Conservation (phyloP, 2,329 filamentous ascomycete species). For the Aspergillus chevalieri region DNA sequence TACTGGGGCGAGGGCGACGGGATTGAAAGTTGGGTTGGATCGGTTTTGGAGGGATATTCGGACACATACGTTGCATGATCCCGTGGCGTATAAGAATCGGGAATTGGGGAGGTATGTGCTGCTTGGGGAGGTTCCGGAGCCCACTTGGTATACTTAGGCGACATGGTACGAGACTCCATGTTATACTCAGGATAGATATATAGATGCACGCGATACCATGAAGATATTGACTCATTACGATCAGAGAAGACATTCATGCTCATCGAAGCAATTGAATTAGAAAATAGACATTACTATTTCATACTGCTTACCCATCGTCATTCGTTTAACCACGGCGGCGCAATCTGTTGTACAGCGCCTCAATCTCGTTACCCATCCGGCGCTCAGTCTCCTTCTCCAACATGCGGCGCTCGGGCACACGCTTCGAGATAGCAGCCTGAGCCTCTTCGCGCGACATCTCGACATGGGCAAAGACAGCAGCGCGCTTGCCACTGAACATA, state of each 20-base stretch:
- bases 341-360: constrained; percentile 5
- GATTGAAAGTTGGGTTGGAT: constrained; percentile 55
- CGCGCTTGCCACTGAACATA: constrained; percentile 53
- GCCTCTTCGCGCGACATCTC: constrained; percentile 23
- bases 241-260: no score
- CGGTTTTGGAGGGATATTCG: constrained; percentile 62
- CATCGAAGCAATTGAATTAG: no score
- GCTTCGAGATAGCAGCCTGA: constrained; percentile 24
- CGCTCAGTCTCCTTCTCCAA: constrained; percentile 23
- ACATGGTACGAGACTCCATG: neutral
- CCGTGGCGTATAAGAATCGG: constrained; percentile 60
- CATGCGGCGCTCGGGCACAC: constrained; percentile 15
- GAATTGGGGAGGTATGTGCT: constrained; percentile 56
- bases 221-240: no score
- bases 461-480: constrained; percentile 51
- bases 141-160: constrained; percentile 56
- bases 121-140: constrained; percentile 51
- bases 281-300: no score
- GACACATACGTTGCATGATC: constrained; percentile 61
- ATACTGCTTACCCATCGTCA: no score
- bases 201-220: neutral
- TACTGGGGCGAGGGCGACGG: constrained; percentile 54
- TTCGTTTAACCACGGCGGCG: neutral
- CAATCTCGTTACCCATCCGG: constrained; percentile 27
- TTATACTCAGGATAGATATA: neutral